A percentile compares a stretch with the other conserved stretches of the same genome.
phyloP scores from a whole-genome alignment of 2,329 filamentous ascomycete species.

The Fusarium protoensiforme region DNA sequence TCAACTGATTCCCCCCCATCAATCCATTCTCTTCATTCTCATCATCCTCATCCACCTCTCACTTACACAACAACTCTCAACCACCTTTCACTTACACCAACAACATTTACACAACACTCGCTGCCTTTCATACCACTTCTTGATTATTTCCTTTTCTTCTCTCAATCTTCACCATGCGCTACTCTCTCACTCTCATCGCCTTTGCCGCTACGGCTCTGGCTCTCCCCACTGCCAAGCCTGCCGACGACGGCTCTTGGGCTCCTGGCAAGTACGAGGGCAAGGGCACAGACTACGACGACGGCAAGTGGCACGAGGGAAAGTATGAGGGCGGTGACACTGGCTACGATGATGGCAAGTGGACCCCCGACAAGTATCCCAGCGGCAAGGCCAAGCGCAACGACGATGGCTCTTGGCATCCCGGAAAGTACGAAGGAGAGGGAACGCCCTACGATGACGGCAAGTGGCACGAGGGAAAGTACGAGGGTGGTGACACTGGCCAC shows the following conservation, averaged over 20 bases:
- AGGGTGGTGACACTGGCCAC: background rate
- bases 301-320: constrained; percentile 12
- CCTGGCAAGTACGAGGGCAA: constrained; percentile 12
- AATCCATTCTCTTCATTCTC: constrained; percentile 8
- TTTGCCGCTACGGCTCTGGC: constrained; percentile 38
- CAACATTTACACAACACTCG: constrained; percentile 2
- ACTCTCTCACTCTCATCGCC: constrained; percentile 34
- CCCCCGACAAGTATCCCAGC: constrained; percentile 8
- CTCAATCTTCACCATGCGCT: constrained; percentile 25
- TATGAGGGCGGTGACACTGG: constrained; percentile 5
- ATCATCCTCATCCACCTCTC: constrained; percentile 8
- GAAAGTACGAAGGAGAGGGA: constrained; percentile 30
- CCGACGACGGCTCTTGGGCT: constrained; percentile 29
- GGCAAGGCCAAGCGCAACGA: constrained; percentile 8
- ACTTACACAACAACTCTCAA: background rate
- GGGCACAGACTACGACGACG: constrained; percentile 2
- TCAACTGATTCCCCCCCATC: background rate
- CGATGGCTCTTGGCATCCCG: constrained; percentile 8
- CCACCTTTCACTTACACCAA: background rate
- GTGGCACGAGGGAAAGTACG: constrained; percentile 11
- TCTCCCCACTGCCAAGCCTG: constrained; percentile 30
- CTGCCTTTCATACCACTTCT: background rate
- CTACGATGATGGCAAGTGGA: constrained; percentile 14
- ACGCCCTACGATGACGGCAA: constrained; percentile 8
- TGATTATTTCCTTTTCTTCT: background rate